These are phyloP conservation scores for Cercospora citrullina DNA, from an alignment of 2,329 filamentous ascomycete genomes.

Conservation along the genomic window DNA sequence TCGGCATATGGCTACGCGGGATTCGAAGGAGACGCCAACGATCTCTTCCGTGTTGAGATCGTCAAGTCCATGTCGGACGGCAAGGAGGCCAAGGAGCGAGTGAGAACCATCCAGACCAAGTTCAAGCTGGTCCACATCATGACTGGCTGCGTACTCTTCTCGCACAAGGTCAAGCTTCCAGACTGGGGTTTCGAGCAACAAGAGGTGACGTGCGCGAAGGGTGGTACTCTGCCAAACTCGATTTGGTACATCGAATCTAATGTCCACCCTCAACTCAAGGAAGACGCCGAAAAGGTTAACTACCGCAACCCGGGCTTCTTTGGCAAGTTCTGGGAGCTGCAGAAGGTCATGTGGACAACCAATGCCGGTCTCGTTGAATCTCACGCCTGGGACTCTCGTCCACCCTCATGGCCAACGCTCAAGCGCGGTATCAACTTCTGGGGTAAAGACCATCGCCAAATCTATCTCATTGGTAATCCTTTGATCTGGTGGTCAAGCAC, in stretches of 20 bases:
- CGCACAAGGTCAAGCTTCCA: conserved; percentile 97
- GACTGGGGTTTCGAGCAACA: conserved; percentile 98
- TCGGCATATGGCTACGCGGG: conserved; percentile 97
- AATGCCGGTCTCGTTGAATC: conserved; percentile 96
- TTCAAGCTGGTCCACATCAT: conserved; percentile 94
- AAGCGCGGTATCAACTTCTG: conserved; percentile 98
- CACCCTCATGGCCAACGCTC: conserved; percentile 87
- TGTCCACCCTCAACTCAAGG: conserved; percentile 73
- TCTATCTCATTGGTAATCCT: conserved; percentile 94
- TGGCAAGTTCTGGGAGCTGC: conserved; percentile 95
- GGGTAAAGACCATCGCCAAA: conserved; percentile 89
- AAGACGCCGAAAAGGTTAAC: conserved; percentile 87
- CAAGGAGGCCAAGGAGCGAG: conserved; percentile 72
- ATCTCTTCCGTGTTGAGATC: conserved; percentile 93
- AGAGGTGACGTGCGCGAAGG: conserved; percentile 94
- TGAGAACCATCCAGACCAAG: conserved; percentile 94
- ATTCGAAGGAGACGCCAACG: conserved; percentile 95
- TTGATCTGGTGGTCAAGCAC: conserved; percentile 93
- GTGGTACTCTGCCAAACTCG: conserved; percentile 91
- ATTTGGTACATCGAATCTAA: conserved; percentile 96
- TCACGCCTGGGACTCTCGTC: conserved; percentile 96
- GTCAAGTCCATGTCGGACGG: conserved; percentile 84
- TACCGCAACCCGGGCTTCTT: conserved; percentile 94
- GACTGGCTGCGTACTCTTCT: conserved; percentile 95
- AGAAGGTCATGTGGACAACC: conserved; percentile 98